Evolutionary conservation across 495 filamentous ascomycete genomes (phyloP), one percentile per base, ranked within the genome.

Genomic region (Pseudotulostoma volvatum): DNA sequence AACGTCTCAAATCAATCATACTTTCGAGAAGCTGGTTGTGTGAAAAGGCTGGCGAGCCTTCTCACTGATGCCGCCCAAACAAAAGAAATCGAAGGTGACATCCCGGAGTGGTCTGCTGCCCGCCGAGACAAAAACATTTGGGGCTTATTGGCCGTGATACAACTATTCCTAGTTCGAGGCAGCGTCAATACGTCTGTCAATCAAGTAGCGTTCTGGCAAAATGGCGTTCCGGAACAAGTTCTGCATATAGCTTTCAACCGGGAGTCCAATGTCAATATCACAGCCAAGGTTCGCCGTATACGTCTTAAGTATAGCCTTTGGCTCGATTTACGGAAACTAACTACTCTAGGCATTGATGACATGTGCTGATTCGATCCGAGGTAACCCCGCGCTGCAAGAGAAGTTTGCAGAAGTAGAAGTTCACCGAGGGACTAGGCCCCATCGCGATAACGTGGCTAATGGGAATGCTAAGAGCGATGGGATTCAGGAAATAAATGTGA

Each of bases 1-100:
- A 96, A 95, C 52, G 64, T 76, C 16, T 84, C 87, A 16, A 97
- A 96, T 52, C 92, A 96, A 56, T 87, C 83, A 23, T 79, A 84
- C 45, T 95, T 97, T 52, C 68, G 90, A 35, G 92, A 97, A 54
- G 88, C 81, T 25, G 86, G 84, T 0, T 88, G 78, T 48, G 73
- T 93, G 16, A 68, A 76, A 19, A 78, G 76, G 51, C 56, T 94
- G 34, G 73, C 76, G 15, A 71, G 67, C 17, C 63, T 96, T 16
- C 66, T 96, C 8, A 58, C 61, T 31, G 72, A 77, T 49, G 71
- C 74, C 43, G 70, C 77, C 39, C 53, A 61, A 44, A 66, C 66
- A 31, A 61, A 70, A 33, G 69, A 70, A 21, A 61, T 60, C 5
- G 70, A 75, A 16, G 74, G 74, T 31, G 72, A 77, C 33, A 59